Evolutionary conservation across 139 green algal species (phyloP).

Genomic region (Pedinophyceae sp.): DNA sequence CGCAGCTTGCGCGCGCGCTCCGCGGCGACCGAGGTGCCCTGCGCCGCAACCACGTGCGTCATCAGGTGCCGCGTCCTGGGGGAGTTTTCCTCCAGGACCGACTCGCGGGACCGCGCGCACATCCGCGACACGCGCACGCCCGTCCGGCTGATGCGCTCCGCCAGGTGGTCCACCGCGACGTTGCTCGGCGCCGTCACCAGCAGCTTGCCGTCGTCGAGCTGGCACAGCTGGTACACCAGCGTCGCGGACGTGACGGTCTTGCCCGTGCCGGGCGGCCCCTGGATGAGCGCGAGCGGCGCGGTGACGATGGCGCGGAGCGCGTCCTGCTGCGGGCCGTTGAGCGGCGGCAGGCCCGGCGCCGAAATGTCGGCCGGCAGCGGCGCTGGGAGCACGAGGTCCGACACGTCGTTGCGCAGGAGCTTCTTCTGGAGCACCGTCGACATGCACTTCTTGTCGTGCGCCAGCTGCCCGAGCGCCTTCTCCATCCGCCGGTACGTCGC

Average conservation of each 20-base stretch:
- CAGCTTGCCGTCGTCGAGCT: slow-evolving; percentile 52
- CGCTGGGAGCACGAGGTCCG: too few relatives aligned
- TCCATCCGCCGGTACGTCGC: slow-evolving; percentile 85
- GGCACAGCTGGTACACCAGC: slow-evolving; percentile 86
- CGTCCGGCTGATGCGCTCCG: slow-evolving; percentile 74
- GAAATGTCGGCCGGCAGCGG: too few relatives aligned
- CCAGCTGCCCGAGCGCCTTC: slow-evolving; percentile 65
- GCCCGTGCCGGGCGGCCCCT: slow-evolving; percentile 81
- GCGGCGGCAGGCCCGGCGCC: slow-evolving; percentile 72
- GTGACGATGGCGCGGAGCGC: slow-evolving; percentile 22
- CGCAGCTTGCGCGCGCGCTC: too few relatives aligned
- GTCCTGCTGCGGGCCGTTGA: slow-evolving; percentile 86
- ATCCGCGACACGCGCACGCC: slow-evolving; percentile 86
- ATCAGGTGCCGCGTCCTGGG: too few relatives aligned
- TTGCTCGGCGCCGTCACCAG: slow-evolving; percentile 89
- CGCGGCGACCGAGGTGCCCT: too few relatives aligned
- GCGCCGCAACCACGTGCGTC: too few relatives aligned
- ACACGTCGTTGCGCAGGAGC: too few relatives aligned
- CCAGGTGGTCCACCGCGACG: slow-evolving; percentile 93
- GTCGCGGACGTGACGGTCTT: slow-evolving; percentile 95
- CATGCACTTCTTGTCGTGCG: slow-evolving; percentile 73
- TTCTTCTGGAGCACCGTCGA: too few relatives aligned
- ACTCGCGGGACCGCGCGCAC: slow-evolving; percentile 74
- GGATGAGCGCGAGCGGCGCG: slow-evolving; percentile 57
- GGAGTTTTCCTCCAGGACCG: too few relatives aligned